Evolutionary conservation across 164 flowering plant genomes (phyloP), one percentile per base, ranked within the genome.

Genomic region (Magnolia changhungtana): DNA sequence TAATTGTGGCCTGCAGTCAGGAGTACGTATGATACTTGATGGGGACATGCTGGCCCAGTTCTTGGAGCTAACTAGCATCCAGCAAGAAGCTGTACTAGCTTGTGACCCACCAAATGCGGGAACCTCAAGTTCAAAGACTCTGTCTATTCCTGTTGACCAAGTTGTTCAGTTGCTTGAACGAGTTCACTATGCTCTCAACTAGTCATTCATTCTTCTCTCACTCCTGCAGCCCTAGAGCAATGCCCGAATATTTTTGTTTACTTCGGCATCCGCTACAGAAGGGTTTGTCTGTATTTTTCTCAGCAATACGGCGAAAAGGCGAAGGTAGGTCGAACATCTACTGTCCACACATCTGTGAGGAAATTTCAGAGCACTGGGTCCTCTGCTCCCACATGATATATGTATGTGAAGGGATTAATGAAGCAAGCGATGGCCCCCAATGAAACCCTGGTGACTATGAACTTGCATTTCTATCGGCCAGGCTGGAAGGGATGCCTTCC

Each of bases 11-110:
- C 75, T 75, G 69, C 88, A 93, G 98, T 88, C 75, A 69, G 87
- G 84, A 37, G 85, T 82, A 29, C 87, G 87, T 21, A 85, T 85
- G 79, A 92, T 93, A 27, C 95, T 96, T 37, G 99, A 96, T 75
- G 98, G 99, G 21, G 99, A 96, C 86, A 86, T 96, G 96, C 84
- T 96, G 59, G 80, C 89, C 50, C 98, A 96, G 82, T 93, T 96
- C 83, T 84, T 96, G 86, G 99, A 96, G 84, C 94, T 96, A 20
- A 96, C 98, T 9, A 91, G 86, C 75, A 70, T 81, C 80, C 97
- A 92, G 78, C 99, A 96, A 81, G 94, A 91, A 78, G 90, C 87
- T 9, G 83, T 96, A 64, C 73, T 95, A 61, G 88, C 93, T 20
- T 75, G 79, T 64, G 80, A 75, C 16, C 49, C 86, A 45, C 74